Evolutionary conservation across 2,329 filamentous ascomycete genomes (phyloP).

Genomic region (Pseudodiploospora longispora): DNA sequence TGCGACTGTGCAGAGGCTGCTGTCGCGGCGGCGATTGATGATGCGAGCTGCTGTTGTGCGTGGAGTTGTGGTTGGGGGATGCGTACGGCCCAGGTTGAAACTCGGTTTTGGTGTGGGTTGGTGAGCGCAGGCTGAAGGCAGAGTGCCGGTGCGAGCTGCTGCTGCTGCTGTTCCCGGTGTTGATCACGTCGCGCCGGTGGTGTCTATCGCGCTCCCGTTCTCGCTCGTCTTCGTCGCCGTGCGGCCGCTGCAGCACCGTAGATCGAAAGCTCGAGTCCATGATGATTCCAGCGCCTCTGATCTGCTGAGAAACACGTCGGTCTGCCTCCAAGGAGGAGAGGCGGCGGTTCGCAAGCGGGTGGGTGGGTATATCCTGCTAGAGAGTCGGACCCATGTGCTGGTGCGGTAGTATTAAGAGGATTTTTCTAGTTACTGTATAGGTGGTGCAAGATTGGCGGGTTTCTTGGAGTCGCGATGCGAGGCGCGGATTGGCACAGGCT

Average conservation of each 20-base stretch:
- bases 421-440: not conserved
- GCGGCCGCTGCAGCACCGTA: constrained; percentile 40
- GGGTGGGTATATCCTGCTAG: not conserved
- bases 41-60: constrained; percentile 19
- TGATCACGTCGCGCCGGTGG: constrained; percentile 40
- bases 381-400: constrained; percentile 5
- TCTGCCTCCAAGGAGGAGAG: not conserved
- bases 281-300: constrained; percentile 6
- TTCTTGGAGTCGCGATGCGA: too few relatives aligned
- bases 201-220: constrained; percentile 27
- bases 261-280: constrained; percentile 44
- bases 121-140: constrained; percentile 42
- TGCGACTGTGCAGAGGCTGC: constrained; percentile 22
- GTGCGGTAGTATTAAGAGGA: not conserved
- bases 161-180: constrained; percentile 16
- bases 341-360: not conserved
- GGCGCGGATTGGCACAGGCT: too few relatives aligned
- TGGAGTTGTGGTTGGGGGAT: constrained; percentile 20
- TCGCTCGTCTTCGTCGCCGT: constrained; percentile 31
- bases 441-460: too few relatives aligned
- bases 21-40: constrained; percentile 23
- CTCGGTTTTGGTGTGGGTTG: constrained; percentile 36
- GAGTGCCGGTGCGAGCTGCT: constrained; percentile 31
- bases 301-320: too few relatives aligned
- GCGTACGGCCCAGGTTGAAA: constrained; percentile 26